Evolutionary conservation across 768 basidiomycete genomes (phyloP).

Genomic region (Nevesoporus exiguus): DNA sequence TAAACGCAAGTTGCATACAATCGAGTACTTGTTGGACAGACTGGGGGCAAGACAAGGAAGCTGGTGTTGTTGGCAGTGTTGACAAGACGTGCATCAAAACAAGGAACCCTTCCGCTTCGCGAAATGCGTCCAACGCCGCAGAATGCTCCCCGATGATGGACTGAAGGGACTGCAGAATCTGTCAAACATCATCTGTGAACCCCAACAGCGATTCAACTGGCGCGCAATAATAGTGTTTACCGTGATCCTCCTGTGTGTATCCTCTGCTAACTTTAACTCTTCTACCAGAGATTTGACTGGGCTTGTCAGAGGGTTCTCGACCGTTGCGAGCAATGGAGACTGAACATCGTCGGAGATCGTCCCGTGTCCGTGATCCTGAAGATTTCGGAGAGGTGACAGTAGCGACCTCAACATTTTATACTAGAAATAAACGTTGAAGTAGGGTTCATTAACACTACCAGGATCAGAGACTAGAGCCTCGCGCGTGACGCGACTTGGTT

Average conservation of each 20-base stretch:
- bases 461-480: not conserved
- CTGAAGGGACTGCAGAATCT: slow-evolving; percentile 68
- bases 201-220: not conserved
- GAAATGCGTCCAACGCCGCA: slow-evolving; percentile 68
- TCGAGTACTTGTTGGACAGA: slow-evolving; percentile 45
- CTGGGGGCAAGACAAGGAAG: slow-evolving; percentile 29
- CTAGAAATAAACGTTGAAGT: not conserved
- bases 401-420: slow-evolving; percentile 53
- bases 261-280: slow-evolving; percentile 58
- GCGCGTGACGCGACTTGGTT: too few relatives aligned
- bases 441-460: slow-evolving; percentile 1
- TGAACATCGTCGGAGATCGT: slow-evolving; percentile 26
- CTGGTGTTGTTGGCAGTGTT: slow-evolving; percentile 38
- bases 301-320: slow-evolving; percentile 24
- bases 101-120: slow-evolving; percentile 80
- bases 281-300: slow-evolving; percentile 70
- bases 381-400: slow-evolving; percentile 55
- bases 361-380: slow-evolving; percentile 45
- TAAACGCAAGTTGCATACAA: slow-evolving; percentile 57
- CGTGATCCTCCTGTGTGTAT: slow-evolving; percentile 45
- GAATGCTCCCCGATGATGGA: slow-evolving; percentile 63
- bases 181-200: not conserved
- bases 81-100: slow-evolving; percentile 71
- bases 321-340: not conserved
- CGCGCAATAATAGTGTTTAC: slow-evolving; percentile 40